phyloP scores from a whole-genome alignment of 768 basidiomycete species.

The Favolaschia claudopus region DNA sequence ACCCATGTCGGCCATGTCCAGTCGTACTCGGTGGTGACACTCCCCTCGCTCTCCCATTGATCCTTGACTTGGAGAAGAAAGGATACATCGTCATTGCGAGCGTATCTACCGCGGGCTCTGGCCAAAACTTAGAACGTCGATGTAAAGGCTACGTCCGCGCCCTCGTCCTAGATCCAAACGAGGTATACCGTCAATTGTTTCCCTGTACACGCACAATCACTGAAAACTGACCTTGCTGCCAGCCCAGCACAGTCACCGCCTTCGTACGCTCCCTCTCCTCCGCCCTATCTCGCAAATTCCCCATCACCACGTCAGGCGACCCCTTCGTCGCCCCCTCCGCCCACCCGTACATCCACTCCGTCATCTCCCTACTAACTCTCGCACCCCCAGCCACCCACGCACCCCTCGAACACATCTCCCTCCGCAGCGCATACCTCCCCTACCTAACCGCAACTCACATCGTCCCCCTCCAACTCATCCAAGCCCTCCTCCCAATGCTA shows the following conservation, averaged over 20 bases:
- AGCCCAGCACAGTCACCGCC: constrained; percentile 76
- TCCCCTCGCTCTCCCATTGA: constrained; percentile 73
- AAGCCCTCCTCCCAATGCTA: constrained; percentile 78
- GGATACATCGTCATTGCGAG: constrained; percentile 88
- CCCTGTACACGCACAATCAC: neutral
- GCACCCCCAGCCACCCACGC: constrained; percentile 52
- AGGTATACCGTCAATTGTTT: constrained; percentile 52
- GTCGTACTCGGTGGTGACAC: constrained; percentile 86
- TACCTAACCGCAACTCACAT: constrained; percentile 80
- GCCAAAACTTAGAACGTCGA: constrained; percentile 65
- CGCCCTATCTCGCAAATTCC: constrained; percentile 83
- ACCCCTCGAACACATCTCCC: constrained; percentile 75
- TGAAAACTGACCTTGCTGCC: neutral
- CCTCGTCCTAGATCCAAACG: constrained; percentile 79
- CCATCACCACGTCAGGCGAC: constrained; percentile 80
- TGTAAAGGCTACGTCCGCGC: constrained; percentile 82
- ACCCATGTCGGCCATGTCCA: constrained; percentile 37
- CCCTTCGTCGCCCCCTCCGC: constrained; percentile 74
- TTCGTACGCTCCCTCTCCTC: constrained; percentile 86
- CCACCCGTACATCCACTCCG: constrained; percentile 76
- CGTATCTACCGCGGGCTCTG: constrained; percentile 74
- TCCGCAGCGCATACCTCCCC: constrained; percentile 69
- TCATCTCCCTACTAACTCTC: constrained; percentile 79
- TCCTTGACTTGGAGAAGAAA: constrained; percentile 75
- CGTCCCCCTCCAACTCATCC: constrained; percentile 78